Conservation (phyloP, 495 filamentous ascomycete species). For the Sordaria brevicollis region DNA sequence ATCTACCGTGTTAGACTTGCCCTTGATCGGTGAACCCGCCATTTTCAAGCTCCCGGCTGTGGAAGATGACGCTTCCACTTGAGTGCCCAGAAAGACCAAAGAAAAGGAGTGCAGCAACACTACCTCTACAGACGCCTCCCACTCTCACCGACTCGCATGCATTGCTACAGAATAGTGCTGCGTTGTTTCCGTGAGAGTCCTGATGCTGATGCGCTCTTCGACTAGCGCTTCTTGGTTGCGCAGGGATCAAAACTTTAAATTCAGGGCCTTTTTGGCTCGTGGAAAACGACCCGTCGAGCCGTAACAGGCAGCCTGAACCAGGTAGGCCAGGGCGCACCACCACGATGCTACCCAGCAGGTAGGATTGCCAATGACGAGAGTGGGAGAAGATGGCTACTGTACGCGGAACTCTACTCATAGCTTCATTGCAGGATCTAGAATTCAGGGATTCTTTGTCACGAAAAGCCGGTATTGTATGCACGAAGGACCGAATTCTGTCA, state of each 20-base stretch:
- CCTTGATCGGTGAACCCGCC: not conserved
- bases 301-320: not conserved
- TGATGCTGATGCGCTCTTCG: not conserved
- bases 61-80: not conserved
- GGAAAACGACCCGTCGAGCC: not conserved
- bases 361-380: not conserved
- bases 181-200: not conserved
- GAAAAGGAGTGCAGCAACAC: not conserved
- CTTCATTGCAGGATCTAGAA: not conserved
- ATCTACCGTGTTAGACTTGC: not conserved
- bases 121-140: not conserved
- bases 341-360: not conserved
- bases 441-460: not conserved
- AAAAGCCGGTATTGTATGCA: not conserved
- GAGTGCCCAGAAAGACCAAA: not conserved
- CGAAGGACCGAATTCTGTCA: not conserved
- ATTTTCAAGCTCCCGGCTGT: too few species aligned
- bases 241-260: constrained; percentile 4
- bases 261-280: not conserved
- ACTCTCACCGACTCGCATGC: not conserved
- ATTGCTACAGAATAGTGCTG: not conserved
- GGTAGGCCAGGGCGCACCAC: not conserved
- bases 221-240: not conserved
- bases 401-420: not conserved
- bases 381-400: not conserved